Evolutionary conservation across 1,284 basidiomycete genomes (phyloP).

Genomic region (Cryptococcus hybrid): DNA sequence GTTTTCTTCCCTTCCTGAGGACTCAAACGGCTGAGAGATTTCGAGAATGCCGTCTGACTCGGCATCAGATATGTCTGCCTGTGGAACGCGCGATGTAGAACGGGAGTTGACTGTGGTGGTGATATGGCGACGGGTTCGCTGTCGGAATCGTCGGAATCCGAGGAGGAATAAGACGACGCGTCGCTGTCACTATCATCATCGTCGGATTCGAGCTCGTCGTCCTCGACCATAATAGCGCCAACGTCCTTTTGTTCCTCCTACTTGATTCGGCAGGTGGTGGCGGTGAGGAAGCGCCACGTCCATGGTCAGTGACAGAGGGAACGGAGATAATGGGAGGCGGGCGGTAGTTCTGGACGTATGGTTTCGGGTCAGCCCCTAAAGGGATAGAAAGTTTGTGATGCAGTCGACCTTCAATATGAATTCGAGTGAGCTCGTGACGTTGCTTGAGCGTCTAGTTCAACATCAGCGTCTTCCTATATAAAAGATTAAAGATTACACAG

Average conservation of each 20-base stretch:
- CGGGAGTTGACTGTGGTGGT: neutral
- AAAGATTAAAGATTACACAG: no score
- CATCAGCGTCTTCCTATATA: neutral
- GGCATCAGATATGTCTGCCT: no score
- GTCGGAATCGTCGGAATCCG: conserved; percentile 9
- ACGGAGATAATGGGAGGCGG: conserved; percentile 7
- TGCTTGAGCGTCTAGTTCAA: conserved; percentile 23
- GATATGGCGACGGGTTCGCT: conserved; percentile 3
- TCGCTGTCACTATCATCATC: conserved; percentile 9
- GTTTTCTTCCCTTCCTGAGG: no score
- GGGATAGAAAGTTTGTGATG: conserved; percentile 35
- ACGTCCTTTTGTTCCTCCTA: conserved; percentile 6
- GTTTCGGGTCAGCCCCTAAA: conserved; percentile 10
- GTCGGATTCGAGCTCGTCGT: conserved; percentile 23
- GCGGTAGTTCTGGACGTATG: conserved; percentile 22
- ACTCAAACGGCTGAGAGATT: no score
- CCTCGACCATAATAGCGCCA: conserved; percentile 33
- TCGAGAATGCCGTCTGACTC: no score
- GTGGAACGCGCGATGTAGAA: no score
- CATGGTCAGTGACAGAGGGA: neutral
- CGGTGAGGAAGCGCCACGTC: neutral
- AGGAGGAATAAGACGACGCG: conserved; percentile 10
- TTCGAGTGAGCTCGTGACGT: conserved; percentile 18
- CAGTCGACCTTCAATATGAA: conserved; percentile 47
- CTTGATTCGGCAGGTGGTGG: neutral